phyloP scores from a whole-genome alignment of 2,329 filamentous ascomycete species.

The Penicillium paneum region DNA sequence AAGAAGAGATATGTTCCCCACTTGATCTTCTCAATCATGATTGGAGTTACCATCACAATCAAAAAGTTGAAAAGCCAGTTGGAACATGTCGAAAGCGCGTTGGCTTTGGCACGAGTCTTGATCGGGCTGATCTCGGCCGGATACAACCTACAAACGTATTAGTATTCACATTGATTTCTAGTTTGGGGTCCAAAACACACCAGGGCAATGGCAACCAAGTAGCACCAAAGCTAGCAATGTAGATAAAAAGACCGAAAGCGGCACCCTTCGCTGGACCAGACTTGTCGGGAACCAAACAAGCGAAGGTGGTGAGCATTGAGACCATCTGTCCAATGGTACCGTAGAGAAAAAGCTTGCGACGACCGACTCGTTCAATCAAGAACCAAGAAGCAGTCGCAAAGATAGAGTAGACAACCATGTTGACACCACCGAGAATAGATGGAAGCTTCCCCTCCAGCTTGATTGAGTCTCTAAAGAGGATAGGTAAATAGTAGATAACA shows the following conservation, averaged over 20 bases:
- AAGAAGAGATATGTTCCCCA: conserved; percentile 11
- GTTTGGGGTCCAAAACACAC: neutral
- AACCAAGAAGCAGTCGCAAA: conserved; percentile 37
- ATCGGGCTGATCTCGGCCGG: conserved; percentile 44
- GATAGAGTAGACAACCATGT: conserved; percentile 39
- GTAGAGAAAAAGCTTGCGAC: conserved; percentile 28
- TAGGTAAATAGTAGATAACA: conserved; percentile 45
- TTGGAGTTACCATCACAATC: conserved; percentile 37
- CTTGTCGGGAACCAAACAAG: conserved; percentile 19
- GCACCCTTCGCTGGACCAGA: conserved; percentile 20
- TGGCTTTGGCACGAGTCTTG: conserved; percentile 53
- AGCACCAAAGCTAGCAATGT: conserved; percentile 63
- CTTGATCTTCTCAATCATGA: conserved; percentile 24
- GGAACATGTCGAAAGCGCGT: conserved; percentile 44
- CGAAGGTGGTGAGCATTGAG: conserved; percentile 24
- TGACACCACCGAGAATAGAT: conserved; percentile 48
- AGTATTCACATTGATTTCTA: neutral
- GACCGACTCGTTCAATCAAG: conserved; percentile 42
- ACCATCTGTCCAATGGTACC: conserved; percentile 28
- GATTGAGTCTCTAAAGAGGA: conserved; percentile 43
- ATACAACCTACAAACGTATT: conserved; percentile 28
- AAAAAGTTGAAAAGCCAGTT: conserved; percentile 43
- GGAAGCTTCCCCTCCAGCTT: conserved; percentile 34
- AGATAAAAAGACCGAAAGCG: conserved; percentile 54
- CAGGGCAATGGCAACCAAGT: conserved; percentile 62